Percentiles rank a stretch among this genome's conserved stretches.
phyloP scores from a whole-genome alignment of 176 grass and related monocot genomes.

The Metroxylon sagu region DNA sequence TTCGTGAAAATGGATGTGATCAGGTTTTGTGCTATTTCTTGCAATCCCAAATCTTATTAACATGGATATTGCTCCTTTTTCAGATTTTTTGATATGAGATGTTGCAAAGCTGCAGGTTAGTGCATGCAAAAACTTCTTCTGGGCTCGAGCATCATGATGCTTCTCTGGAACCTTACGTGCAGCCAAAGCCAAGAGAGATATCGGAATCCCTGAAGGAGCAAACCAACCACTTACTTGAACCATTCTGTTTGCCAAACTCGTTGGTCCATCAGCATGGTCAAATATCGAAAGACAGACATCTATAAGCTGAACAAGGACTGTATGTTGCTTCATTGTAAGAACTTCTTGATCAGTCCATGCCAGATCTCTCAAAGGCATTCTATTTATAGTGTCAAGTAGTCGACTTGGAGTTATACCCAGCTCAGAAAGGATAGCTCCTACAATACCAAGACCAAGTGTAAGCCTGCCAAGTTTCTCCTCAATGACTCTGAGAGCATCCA shows the following conservation, averaged over 20 bases:
- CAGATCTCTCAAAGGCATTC: constrained; percentile 55
- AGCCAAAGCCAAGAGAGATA: constrained; percentile 69
- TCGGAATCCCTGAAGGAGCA: constrained; percentile 53
- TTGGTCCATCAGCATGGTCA: constrained; percentile 86
- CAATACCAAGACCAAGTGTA: constrained; percentile 68
- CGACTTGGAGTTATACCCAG: constrained; percentile 82
- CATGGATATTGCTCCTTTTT: constrained; percentile 82
- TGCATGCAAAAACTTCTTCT: constrained; percentile 54
- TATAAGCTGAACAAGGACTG: constrained; percentile 59
- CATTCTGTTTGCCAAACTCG: constrained; percentile 77
- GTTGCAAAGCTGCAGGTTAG: constrained; percentile 44
- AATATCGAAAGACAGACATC: constrained; percentile 94
- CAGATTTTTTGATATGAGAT: constrained; percentile 67
- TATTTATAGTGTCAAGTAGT: constrained; percentile 88
- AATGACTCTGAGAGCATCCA: constrained; percentile 72
- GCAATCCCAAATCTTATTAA: constrained; percentile 87
- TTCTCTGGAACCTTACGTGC: constrained; percentile 81
- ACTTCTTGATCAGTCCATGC: constrained; percentile 59
- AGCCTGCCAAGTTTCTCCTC: constrained; percentile 92
- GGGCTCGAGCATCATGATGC: constrained; percentile 36
- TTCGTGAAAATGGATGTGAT: constrained; percentile 70
- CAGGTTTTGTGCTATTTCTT: constrained; percentile 47
- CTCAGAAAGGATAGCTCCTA: constrained; percentile 86
- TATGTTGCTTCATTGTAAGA: constrained; percentile 53
- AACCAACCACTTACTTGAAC: constrained; percentile 86